These are phyloP conservation scores for Leavenworthia alabamica DNA, from an alignment of 345 rosid species.

Conservation along the genomic window DNA sequence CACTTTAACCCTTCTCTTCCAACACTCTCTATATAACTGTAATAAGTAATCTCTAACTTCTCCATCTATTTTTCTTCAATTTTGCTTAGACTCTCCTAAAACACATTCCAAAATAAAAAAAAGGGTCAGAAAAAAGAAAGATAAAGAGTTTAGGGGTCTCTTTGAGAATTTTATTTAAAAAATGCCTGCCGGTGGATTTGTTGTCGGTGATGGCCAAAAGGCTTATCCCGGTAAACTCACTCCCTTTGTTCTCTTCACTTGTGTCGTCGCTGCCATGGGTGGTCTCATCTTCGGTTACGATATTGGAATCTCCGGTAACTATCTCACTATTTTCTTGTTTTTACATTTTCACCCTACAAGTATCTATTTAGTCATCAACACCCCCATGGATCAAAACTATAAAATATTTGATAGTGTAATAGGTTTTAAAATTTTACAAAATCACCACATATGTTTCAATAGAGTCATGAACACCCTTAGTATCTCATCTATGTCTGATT, in stretches of 20 bases:
- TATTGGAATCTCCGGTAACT: constrained; percentile 87
- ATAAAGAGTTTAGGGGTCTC: background rate
- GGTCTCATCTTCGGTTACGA: constrained; percentile 97
- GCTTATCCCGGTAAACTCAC: constrained; percentile 88
- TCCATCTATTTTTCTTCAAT: constrained; percentile 5
- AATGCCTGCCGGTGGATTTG: constrained; percentile 59
- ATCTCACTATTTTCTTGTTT: no score
- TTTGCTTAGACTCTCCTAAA: no score
- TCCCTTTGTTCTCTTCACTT: constrained; percentile 61
- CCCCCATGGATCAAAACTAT: background rate
- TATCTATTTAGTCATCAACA: background rate
- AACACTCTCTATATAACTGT: constrained; percentile 21
- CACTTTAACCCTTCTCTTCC: background rate
- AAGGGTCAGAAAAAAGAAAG: background rate
- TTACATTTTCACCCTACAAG: background rate
- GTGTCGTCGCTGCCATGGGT: constrained; percentile 96
- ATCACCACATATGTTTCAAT: background rate
- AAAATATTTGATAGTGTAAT: background rate
- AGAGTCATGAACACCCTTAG: background rate
- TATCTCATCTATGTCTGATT: background rate
- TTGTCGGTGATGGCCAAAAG: constrained; percentile 39
- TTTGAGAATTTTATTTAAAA: background rate
- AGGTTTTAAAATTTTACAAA: background rate
- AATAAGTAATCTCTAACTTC: background rate
- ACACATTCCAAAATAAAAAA: background rate